These are phyloP conservation scores for Sherardia arvensis DNA, from an alignment of 257 asterid genomes.

Conservation along the genomic window DNA sequence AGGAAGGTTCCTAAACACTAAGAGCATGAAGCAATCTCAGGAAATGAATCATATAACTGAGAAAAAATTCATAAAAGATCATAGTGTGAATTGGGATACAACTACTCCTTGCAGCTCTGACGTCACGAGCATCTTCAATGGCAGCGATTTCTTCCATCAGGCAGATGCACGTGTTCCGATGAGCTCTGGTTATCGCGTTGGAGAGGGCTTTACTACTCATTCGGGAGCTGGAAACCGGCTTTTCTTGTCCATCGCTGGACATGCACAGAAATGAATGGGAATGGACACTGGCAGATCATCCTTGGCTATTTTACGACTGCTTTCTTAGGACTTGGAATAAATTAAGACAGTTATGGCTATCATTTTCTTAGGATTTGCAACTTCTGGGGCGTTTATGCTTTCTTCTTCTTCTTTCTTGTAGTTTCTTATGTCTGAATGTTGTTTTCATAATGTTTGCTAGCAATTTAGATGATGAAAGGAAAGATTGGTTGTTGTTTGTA, in stretches of 20 bases:
- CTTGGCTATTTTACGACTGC: slow-evolving; percentile 60
- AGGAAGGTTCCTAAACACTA: slow-evolving; percentile 57
- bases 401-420: neutral
- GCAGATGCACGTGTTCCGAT: slow-evolving; percentile 22
- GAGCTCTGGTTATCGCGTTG: slow-evolving; percentile 16
- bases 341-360: slow-evolving; percentile 6
- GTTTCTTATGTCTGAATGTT: neutral
- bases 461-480: neutral
- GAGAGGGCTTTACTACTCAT: slow-evolving; percentile 17
- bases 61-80: slow-evolving; percentile 7
- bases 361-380: neutral
- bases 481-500: neutral
- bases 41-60: slow-evolving; percentile 8
- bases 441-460: neutral
- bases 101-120: slow-evolving; percentile 41
- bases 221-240: slow-evolving; percentile 24
- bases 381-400: neutral
- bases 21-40: slow-evolving; percentile 23
- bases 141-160: slow-evolving; percentile 31
- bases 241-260: slow-evolving; percentile 31
- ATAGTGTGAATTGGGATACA: slow-evolving; percentile 41
- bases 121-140: slow-evolving; percentile 49
- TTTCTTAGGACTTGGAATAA: slow-evolving; percentile 17
- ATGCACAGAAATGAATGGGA: slow-evolving; percentile 17
- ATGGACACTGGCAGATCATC: slow-evolving; percentile 69